These are phyloP conservation scores for Metschnikowia proteae DNA, from an alignment of 805 yeast genomes.

Conservation along the genomic window DNA sequence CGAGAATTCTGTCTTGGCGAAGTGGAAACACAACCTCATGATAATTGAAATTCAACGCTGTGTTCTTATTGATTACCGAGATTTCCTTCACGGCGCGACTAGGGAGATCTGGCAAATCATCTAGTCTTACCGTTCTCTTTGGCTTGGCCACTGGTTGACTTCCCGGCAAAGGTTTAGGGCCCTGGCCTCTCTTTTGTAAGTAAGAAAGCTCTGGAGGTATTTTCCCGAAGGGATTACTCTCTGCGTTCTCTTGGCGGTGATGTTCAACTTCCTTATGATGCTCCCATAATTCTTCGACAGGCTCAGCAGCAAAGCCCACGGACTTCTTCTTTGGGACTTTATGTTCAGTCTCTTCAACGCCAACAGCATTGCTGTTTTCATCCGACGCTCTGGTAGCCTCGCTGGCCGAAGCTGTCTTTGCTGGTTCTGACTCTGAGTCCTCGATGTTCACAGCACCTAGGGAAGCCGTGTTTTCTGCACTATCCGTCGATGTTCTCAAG, in stretches of 20 bases:
- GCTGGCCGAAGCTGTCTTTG: too few species aligned
- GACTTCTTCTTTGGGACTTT: neutral
- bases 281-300: conserved; percentile 32
- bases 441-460: neutral
- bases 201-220: conserved; percentile 42
- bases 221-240: conserved; percentile 35
- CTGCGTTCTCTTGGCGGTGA: conserved; percentile 25
- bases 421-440: neutral
- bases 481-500: neutral
- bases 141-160: conserved; percentile 8
- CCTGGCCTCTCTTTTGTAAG: conserved; percentile 24
- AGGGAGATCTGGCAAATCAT: conserved; percentile 50
- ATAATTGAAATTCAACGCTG: conserved; percentile 51
- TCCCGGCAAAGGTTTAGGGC: conserved; percentile 28
- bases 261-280: conserved; percentile 30
- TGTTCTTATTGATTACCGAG: conserved; percentile 40
- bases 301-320: conserved; percentile 40
- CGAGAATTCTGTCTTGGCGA: conserved; percentile 45
- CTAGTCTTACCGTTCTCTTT: conserved; percentile 20
- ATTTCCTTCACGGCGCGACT: conserved; percentile 40
- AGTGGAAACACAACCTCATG: conserved; percentile 49
- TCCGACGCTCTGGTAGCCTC: neutral
- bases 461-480: neutral
- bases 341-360: neutral
- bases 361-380: neutral